Evolutionary conservation across 352 stramenopile species (phyloP), one percentile per base, ranked within the genome.

Genomic region (Phytophthora rubi): DNA sequence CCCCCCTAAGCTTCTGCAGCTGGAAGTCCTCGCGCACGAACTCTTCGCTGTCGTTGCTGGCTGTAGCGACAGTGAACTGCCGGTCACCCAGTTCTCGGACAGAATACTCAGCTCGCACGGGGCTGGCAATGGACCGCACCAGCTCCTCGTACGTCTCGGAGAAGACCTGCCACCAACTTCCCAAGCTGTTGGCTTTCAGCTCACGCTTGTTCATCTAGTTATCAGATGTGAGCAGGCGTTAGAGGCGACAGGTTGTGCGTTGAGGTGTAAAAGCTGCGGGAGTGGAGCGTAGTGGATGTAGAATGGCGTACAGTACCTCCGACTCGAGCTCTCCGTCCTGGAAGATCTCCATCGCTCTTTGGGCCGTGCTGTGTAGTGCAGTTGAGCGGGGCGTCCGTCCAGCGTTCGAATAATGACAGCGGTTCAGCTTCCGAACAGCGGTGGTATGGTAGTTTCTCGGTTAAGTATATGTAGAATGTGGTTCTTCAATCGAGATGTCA

Each of bases 111-210:
- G 87, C 82, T 33, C 87, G 85, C 61, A 85, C 73, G 42, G 87
- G 87, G 35, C 61, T 81, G 12, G 85, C 83, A 62, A 94, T 79
- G 53, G 82, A 92, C 58, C 90, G 73, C 62, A 94, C 83, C 60
- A 90, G 72, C 65, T 93, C 81, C 57, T 92, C 76, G 68, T 94
- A 94, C 9, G 83, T 91, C 33, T 82, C 73, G 26, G 73, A 75
- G 58, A 94, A 94, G 61, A 94, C 73, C 39, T 83, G 75, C 85
- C 85, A 94, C 82, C 86, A 89, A 35, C 68, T 83, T 26, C 77
- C 73, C 15, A 93, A 57, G 35, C 75, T 84, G 53, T 76, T 82
- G 26, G 75, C 84, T 18, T 88, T 69, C 61, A 87, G 67, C 18
- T 91, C 86, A 42, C 66, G 72, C 59, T 86, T 84, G 70, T 76